Percentiles rank a stretch among this genome's conserved stretches.
Conservation (phyloP, 106 monocot genomes). For the Hemerocallis citrina region DNA sequence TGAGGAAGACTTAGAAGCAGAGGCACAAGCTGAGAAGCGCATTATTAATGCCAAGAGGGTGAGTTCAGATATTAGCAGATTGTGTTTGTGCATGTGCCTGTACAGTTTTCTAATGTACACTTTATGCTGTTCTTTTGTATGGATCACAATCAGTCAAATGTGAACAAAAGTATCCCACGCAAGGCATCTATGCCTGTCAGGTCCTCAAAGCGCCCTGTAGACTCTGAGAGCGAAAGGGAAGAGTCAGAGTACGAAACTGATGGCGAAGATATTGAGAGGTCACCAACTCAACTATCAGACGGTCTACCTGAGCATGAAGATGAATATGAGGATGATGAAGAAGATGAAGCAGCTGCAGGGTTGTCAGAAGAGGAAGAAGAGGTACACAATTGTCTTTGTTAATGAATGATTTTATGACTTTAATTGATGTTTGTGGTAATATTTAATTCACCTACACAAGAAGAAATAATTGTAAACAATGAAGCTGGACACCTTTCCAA, state of each 20-base stretch:
- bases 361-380: conserved; percentile 63
- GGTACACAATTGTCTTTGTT: too few species aligned
- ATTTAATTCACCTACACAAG: too few species aligned
- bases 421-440: background rate
- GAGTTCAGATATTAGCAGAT: background rate
- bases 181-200: conserved; percentile 35
- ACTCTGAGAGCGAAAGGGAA: conserved; percentile 70
- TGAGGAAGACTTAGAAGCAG: conserved; percentile 82
- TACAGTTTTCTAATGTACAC: background rate
- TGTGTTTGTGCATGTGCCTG: background rate
- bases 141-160: conserved; percentile 28
- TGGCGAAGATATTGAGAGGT: conserved; percentile 62
- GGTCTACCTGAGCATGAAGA: conserved; percentile 58
- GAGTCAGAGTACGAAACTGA: conserved; percentile 98
- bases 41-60: conserved; percentile 81
- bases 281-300: conserved; percentile 21
- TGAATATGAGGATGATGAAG: conserved; percentile 72
- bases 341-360: conserved; percentile 45
- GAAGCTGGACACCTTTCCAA: too few species aligned
- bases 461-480: too few species aligned
- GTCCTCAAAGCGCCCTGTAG: conserved; percentile 34
- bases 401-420: too few species aligned
- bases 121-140: conserved; percentile 4
- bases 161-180: conserved; percentile 29
- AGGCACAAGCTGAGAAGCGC: conserved; percentile 72